phyloP scores from a whole-genome alignment of 2,329 filamentous ascomycete species.

The Neonectria ditissima region DNA sequence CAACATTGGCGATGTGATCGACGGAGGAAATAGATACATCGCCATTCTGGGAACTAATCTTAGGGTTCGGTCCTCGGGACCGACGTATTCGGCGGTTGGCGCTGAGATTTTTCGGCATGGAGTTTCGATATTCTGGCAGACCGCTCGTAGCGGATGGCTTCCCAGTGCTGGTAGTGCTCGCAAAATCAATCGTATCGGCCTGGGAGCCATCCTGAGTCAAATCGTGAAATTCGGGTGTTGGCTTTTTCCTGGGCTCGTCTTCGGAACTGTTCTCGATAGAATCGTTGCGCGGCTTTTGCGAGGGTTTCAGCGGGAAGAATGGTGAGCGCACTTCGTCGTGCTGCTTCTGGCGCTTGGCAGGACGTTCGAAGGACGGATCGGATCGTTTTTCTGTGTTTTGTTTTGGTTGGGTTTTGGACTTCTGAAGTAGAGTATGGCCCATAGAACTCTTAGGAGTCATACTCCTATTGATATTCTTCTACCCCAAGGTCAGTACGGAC shows the following conservation, averaged over 20 bases:
- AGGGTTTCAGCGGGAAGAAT: not conserved
- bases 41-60: conserved; percentile 8
- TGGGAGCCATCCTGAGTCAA: conserved; percentile 39
- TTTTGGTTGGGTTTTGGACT: not conserved
- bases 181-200: conserved; percentile 31
- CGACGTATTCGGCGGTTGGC: conserved; percentile 25
- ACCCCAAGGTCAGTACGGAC: conserved; percentile 26
- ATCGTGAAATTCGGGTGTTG: conserved; percentile 25
- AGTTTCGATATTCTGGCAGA: conserved; percentile 39
- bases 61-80: not conserved
- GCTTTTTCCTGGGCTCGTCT: not conserved
- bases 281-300: conserved; percentile 9
- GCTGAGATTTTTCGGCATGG: conserved; percentile 19
- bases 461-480: conserved; percentile 42
- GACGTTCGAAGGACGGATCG: conserved; percentile 26
- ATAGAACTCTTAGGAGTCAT: conserved; percentile 40
- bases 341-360: conserved; percentile 42
- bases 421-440: conserved; percentile 3
- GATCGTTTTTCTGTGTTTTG: conserved; percentile 2
- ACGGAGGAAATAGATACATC: not conserved
- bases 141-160: conserved; percentile 24
- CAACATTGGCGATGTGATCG: not conserved
- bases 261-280: conserved; percentile 30
- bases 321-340: not conserved
- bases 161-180: conserved; percentile 31